These are phyloP conservation scores for Acacia melanoxylon DNA, from an alignment of 306 rosid species.

Conservation along the genomic window DNA sequence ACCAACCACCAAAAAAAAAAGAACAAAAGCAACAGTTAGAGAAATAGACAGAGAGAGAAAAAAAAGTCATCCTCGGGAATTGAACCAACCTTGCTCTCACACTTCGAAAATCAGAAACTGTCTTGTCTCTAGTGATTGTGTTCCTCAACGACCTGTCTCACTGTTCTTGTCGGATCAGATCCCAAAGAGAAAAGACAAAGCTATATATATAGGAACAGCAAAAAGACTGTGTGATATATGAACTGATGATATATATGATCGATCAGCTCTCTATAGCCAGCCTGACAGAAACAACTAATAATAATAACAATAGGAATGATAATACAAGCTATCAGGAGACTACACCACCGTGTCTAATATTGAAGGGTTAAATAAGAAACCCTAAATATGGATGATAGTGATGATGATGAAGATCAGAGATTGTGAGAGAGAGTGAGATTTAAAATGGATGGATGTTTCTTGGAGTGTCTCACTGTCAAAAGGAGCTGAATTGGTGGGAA, in stretches of 20 bases:
- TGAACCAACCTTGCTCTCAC: conserved; percentile 16
- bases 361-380: conserved; percentile 44
- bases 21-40: neutral
- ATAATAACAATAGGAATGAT: neutral
- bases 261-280: neutral
- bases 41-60: neutral
- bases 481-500: conserved; percentile 66
- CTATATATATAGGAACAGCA: neutral
- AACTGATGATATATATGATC: neutral
- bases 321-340: neutral
- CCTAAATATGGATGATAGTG: conserved; percentile 33
- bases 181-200: conserved; percentile 44
- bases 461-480: conserved; percentile 29
- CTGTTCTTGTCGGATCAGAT: conserved; percentile 50
- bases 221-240: neutral
- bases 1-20: neutral
- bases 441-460: neutral
- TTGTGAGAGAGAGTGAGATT: neutral
- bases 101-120: conserved; percentile 12
- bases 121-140: conserved; percentile 2
- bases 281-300: no score
- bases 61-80: conserved; percentile 46
- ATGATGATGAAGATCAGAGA: neutral
- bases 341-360: neutral
- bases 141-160: conserved; percentile 5